Evolutionary conservation across 2,329 filamentous ascomycete genomes (phyloP).

Genomic region (Penicillium polonicum): DNA sequence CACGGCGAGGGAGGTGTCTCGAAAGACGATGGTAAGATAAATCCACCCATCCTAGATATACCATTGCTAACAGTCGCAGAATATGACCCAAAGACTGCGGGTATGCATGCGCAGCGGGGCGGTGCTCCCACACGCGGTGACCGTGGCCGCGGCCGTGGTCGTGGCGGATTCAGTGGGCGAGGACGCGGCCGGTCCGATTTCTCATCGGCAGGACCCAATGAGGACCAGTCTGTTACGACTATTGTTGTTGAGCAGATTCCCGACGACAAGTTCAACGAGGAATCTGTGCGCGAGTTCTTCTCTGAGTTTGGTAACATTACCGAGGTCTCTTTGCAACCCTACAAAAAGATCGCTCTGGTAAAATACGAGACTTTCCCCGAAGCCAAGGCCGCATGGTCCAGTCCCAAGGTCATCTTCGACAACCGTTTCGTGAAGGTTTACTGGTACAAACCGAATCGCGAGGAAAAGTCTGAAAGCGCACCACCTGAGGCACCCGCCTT

Average conservation of each 20-base stretch:
- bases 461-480: slow-evolving; percentile 30
- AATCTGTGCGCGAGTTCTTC: slow-evolving; percentile 57
- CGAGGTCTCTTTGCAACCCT: slow-evolving; percentile 55
- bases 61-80: slow-evolving; percentile 33
- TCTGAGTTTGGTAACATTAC: slow-evolving; percentile 56
- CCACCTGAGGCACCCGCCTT: slow-evolving; percentile 47
- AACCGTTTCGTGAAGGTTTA: slow-evolving; percentile 66
- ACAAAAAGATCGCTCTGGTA: slow-evolving; percentile 56
- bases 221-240: slow-evolving; percentile 54
- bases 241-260: slow-evolving; percentile 63
- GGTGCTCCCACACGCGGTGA: slow-evolving; percentile 30
- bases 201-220: slow-evolving; percentile 53
- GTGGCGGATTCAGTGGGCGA: slow-evolving; percentile 41
- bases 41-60: neutral
- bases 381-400: slow-evolving; percentile 57
- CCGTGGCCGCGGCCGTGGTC: slow-evolving; percentile 45
- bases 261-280: slow-evolving; percentile 56
- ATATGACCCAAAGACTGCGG: slow-evolving; percentile 56
- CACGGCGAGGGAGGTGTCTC: slow-evolving; percentile 49
- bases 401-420: slow-evolving; percentile 62
- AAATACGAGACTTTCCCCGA: slow-evolving; percentile 53
- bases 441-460: slow-evolving; percentile 53
- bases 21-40: slow-evolving; percentile 38
- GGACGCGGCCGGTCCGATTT: slow-evolving; percentile 52
- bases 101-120: slow-evolving; percentile 31